A percentile compares a stretch with the other conserved stretches of the same genome.
These are phyloP conservation scores for Tolypocladium ophioglossoides DNA, from an alignment of 2,329 filamentous ascomycete genomes.

Conservation along the genomic window DNA sequence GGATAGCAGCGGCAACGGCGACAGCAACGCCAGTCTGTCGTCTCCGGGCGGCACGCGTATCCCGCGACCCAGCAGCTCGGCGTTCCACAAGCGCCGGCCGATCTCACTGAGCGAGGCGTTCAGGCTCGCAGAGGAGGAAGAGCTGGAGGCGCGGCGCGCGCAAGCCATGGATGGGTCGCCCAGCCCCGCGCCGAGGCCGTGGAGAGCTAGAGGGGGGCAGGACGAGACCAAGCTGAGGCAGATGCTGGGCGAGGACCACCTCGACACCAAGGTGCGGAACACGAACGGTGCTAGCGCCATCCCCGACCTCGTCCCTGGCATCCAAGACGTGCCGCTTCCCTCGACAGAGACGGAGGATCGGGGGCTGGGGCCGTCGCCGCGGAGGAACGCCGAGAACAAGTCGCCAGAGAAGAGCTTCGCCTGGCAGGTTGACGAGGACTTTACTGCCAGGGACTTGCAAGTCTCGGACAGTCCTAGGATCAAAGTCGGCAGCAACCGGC, in stretches of 20 bases:
- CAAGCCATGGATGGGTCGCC: slow-evolving; percentile 32
- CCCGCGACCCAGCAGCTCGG: slow-evolving; percentile 17
- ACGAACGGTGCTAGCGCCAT: slow-evolving; percentile 18
- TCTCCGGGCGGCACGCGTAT: slow-evolving; percentile 23
- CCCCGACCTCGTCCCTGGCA: slow-evolving; percentile 27
- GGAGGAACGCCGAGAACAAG: slow-evolving; percentile 1
- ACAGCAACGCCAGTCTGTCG: slow-evolving; percentile 10
- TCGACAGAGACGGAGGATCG: slow-evolving; percentile 17
- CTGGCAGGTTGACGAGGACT: slow-evolving; percentile 48
- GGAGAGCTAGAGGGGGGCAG: slow-evolving; percentile 23
- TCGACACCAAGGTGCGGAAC: slow-evolving; percentile 18
- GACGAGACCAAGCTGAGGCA: slow-evolving; percentile 20
- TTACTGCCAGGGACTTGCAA: slow-evolving; percentile 45
- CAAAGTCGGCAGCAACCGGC: slow-evolving; percentile 22
- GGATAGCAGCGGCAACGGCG: slow-evolving; percentile 1
- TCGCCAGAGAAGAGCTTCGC: slow-evolving; percentile 43
- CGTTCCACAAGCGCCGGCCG: slow-evolving; percentile 18
- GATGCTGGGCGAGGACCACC: slow-evolving; percentile 16
- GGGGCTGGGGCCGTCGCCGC: neutral
- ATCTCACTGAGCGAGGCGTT: slow-evolving; percentile 34
- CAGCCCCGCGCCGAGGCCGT: slow-evolving; percentile 38
- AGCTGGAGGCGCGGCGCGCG: slow-evolving; percentile 13
- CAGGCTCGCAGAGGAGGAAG: slow-evolving; percentile 19
- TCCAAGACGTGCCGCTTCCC: slow-evolving; percentile 23
- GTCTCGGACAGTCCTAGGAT: slow-evolving; percentile 46